These are phyloP conservation scores for Artemisia annua DNA, from an alignment of 129 eudicot species.

Conservation along the genomic window DNA sequence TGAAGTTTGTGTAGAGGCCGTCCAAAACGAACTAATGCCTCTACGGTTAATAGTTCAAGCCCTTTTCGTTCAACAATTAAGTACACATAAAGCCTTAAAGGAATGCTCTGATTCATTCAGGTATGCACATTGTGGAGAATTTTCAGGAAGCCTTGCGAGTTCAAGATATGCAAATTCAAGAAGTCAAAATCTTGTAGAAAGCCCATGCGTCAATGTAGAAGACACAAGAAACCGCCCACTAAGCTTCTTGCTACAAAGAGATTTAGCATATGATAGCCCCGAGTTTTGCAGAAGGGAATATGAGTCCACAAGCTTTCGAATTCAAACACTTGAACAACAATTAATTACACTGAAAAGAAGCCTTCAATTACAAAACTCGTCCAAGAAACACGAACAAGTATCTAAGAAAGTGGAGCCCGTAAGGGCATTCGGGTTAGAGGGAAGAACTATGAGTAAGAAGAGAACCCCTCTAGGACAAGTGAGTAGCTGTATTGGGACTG, in stretches of 20 bases:
- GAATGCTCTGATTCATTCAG: constrained; percentile 90
- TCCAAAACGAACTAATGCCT: constrained; percentile 90
- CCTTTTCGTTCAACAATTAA: constrained; percentile 79
- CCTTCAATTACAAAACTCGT: constrained; percentile 55
- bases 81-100: constrained; percentile 76
- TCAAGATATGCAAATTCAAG: constrained; percentile 52
- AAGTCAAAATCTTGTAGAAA: constrained; percentile 67
- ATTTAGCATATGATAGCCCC: constrained; percentile 29
- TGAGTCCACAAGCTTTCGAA: constrained; percentile 89
- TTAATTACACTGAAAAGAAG: constrained; percentile 58
- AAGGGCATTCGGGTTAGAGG: constrained; percentile 45
- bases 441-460: constrained; percentile 64
- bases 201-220: constrained; percentile 45
- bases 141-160: constrained; percentile 69
- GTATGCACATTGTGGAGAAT: constrained; percentile 58
- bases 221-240: constrained; percentile 49
- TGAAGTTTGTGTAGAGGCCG: constrained; percentile 84
- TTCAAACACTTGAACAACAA: constrained; percentile 82
- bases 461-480: constrained; percentile 58
- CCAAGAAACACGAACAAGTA: constrained; percentile 33
- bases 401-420: constrained; percentile 37
- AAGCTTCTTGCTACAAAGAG: constrained; percentile 52
- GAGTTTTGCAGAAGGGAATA: constrained; percentile 56
- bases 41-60: constrained; percentile 86
- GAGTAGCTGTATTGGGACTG: constrained; percentile 72